phyloP scores from a whole-genome alignment of 768 basidiomycete species.

The Tricholoma saponaceum region DNA sequence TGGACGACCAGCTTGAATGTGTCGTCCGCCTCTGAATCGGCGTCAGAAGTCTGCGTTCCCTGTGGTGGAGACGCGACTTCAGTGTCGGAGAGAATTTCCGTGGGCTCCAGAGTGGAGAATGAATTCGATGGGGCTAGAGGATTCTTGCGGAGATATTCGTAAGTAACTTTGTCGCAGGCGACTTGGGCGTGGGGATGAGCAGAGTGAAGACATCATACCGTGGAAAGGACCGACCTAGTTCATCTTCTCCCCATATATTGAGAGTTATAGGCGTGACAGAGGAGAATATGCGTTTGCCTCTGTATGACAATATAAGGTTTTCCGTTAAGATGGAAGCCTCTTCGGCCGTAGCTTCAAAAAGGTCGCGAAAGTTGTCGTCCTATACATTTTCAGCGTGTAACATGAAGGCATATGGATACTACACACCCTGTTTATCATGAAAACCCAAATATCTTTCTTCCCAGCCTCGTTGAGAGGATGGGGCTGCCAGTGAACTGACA shows the following conservation, averaged over 20 bases:
- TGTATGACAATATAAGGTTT: slow-evolving; percentile 57
- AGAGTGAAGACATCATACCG: background rate
- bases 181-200: slow-evolving; percentile 34
- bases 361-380: slow-evolving; percentile 59
- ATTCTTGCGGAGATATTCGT: slow-evolving; percentile 52
- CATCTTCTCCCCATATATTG: slow-evolving; percentile 63
- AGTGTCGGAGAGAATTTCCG: slow-evolving; percentile 12
- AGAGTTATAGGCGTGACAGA: slow-evolving; percentile 66
- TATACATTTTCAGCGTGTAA: slow-evolving; percentile 21
- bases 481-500: slow-evolving; percentile 61
- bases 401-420: background rate
- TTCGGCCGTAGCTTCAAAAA: slow-evolving; percentile 68
- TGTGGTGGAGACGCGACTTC: slow-evolving; percentile 10
- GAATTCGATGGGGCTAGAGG: slow-evolving; percentile 12
- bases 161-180: slow-evolving; percentile 60
- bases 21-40: slow-evolving; percentile 45
- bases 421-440: slow-evolving; percentile 57
- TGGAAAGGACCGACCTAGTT: slow-evolving; percentile 45
- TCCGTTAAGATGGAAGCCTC: slow-evolving; percentile 45
- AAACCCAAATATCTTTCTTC: slow-evolving; percentile 39
- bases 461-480: slow-evolving; percentile 52
- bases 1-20: slow-evolving; percentile 67
- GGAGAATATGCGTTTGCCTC: slow-evolving; percentile 61
- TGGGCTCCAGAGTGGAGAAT: slow-evolving; percentile 1
- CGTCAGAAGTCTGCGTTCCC: slow-evolving; percentile 24